A percentile compares a stretch with the other conserved stretches of the same genome.
These are phyloP conservation scores for Hypoxylon crocopeplum DNA, from an alignment of 495 filamentous ascomycete genomes.

Conservation along the genomic window DNA sequence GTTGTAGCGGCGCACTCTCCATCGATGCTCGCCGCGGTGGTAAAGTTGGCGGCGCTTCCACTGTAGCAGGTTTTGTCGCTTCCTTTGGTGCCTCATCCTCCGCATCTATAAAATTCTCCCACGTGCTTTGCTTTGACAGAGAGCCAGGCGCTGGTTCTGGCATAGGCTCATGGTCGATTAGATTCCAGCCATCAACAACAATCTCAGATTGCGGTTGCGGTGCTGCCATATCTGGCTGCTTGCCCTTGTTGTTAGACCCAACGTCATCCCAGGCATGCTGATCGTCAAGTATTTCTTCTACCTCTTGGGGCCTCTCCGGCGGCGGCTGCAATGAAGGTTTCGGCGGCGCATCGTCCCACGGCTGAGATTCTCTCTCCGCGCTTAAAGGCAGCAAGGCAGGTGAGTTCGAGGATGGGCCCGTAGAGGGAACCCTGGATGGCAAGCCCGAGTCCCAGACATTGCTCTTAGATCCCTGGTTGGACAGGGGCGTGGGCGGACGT, in stretches of 20 bases:
- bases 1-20: slow-evolving; percentile 42
- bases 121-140: slow-evolving; percentile 45
- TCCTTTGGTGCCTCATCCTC: slow-evolving; percentile 36
- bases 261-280: slow-evolving; percentile 54
- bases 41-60: slow-evolving; percentile 42
- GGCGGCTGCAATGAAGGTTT: slow-evolving; percentile 12
- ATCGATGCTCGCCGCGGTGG: slow-evolving; percentile 45
- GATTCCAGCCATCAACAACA: slow-evolving; percentile 55
- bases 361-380: slow-evolving; percentile 26
- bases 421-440: slow-evolving; percentile 41
- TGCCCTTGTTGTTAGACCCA: slow-evolving; percentile 42
- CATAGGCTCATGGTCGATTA: slow-evolving; percentile 52
- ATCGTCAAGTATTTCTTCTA: slow-evolving; percentile 44
- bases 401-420: slow-evolving; percentile 33
- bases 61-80: slow-evolving; percentile 3
- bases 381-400: slow-evolving; percentile 36
- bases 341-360: slow-evolving; percentile 22
- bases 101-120: slow-evolving; percentile 48
- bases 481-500: slow-evolving; percentile 29
- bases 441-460: slow-evolving; percentile 48
- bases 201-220: slow-evolving; percentile 36
- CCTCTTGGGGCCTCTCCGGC: slow-evolving; percentile 12
- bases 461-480: slow-evolving; percentile 40
- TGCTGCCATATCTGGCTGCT: slow-evolving; percentile 34
- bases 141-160: slow-evolving; percentile 31